A percentile compares a stretch with the other conserved stretches of the same genome.
Evolutionary conservation across 2,329 filamentous ascomycete species (phyloP).

Genomic region (Ambrosiella xylebori): DNA sequence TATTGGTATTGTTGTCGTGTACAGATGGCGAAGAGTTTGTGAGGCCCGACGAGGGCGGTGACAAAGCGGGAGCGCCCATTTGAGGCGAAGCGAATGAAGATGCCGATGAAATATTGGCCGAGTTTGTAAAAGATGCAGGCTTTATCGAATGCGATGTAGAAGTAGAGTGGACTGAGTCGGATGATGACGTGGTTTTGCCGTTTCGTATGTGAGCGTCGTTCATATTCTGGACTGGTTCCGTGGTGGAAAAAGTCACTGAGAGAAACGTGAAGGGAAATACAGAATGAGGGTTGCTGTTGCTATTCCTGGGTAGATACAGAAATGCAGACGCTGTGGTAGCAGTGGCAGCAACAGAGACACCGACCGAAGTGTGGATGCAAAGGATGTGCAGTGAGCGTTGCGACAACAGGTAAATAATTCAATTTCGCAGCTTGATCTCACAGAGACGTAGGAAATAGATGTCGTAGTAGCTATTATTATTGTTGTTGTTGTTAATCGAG

Average conservation of each 20-base stretch:
- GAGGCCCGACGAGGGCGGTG: not conserved
- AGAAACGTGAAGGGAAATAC: not conserved
- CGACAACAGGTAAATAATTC: not conserved
- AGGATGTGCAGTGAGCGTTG: not conserved
- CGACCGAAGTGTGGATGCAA: not conserved
- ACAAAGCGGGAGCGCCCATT: not conserved
- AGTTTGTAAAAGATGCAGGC: not conserved
- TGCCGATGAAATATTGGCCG: constrained; percentile 5
- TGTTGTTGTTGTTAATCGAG: no score
- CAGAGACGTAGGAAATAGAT: no score
- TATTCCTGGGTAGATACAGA: no score
- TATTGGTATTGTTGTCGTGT: not conserved
- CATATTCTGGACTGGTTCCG: not conserved
- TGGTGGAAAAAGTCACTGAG: not conserved
- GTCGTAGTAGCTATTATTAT: no score
- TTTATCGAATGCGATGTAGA: not conserved
- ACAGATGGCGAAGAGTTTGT: not conserved
- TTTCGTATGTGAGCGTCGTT: not conserved
- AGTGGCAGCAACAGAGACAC: not conserved
- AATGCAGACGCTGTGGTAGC: not conserved
- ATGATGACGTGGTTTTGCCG: not conserved
- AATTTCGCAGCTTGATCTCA: not conserved
- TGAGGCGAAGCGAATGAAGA: constrained; percentile 3
- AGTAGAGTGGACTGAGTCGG: not conserved
- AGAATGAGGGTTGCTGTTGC: no score